Evolutionary conservation across 164 flowering plant genomes (phyloP).

Genomic region (Magnolia kwangsiensis): DNA sequence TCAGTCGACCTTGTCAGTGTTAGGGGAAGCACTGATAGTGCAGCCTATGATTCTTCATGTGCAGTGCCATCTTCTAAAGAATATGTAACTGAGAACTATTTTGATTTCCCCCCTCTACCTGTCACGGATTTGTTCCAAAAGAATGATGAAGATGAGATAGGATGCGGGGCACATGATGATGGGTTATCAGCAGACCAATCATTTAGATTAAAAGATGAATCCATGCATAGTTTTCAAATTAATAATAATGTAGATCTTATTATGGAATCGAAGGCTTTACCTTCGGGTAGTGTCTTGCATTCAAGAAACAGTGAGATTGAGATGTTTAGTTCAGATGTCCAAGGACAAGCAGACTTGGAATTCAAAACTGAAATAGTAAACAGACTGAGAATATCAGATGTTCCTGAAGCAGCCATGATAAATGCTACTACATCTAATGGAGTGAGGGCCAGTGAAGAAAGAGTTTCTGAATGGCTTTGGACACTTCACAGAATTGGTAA

Average conservation of each 20-base stretch:
- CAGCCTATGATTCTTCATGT: constrained; percentile 43
- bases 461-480: constrained; percentile 93
- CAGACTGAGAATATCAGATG: constrained; percentile 53
- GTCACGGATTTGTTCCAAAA: constrained; percentile 63
- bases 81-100: constrained; percentile 33
- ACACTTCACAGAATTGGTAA: constrained; percentile 89
- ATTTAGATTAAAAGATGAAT: constrained; percentile 38
- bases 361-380: constrained; percentile 32
- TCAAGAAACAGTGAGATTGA: constrained; percentile 39
- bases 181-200: constrained; percentile 30
- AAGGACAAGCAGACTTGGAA: constrained; percentile 22
- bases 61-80: constrained; percentile 32
- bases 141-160: constrained; percentile 28
- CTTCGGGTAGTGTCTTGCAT: constrained; percentile 23
- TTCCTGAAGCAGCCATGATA: constrained; percentile 28
- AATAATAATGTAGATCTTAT: constrained; percentile 64
- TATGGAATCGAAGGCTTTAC: constrained; percentile 45
- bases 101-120: constrained; percentile 71
- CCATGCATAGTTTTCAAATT: constrained; percentile 70
- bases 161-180: constrained; percentile 17
- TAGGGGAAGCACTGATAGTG: constrained; percentile 49
- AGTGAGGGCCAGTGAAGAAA: constrained; percentile 42
- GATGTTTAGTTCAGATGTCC: constrained; percentile 23
- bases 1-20: constrained; percentile 50
- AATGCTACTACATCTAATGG: constrained; percentile 32